These are phyloP conservation scores for Parmelia sp. DNA, from an alignment of 495 filamentous ascomycete genomes.

Conservation along the genomic window DNA sequence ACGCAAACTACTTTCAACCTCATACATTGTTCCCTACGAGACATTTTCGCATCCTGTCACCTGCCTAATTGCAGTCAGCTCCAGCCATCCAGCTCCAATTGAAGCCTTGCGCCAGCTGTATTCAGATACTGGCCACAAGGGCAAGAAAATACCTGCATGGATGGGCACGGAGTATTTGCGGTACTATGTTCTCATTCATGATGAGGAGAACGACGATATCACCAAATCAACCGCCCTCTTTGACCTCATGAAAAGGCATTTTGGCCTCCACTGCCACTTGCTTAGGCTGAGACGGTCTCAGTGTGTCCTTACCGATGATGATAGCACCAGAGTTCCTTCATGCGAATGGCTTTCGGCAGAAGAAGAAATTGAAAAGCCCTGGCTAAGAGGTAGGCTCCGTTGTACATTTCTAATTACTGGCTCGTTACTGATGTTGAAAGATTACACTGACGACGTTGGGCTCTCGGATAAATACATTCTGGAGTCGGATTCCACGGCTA, in stretches of 20 bases:
- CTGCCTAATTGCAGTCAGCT: slow-evolving; percentile 93
- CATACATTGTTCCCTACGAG: slow-evolving; percentile 73
- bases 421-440: slow-evolving; percentile 11
- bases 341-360: slow-evolving; percentile 84
- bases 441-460: slow-evolving; percentile 52
- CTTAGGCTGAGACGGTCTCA: slow-evolving; percentile 75
- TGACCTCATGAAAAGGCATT: slow-evolving; percentile 96
- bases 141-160: slow-evolving; percentile 65
- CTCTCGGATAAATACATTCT: slow-evolving; percentile 73
- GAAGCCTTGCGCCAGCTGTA: slow-evolving; percentile 81
- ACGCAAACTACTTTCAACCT: slow-evolving; percentile 70
- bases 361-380: slow-evolving; percentile 72
- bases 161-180: slow-evolving; percentile 82
- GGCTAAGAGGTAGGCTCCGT: slow-evolving; percentile 47
- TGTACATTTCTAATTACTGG: slow-evolving; percentile 20
- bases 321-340: slow-evolving; percentile 70
- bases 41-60: slow-evolving; percentile 93
- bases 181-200: slow-evolving; percentile 96
- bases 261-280: slow-evolving; percentile 91
- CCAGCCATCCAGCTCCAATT: slow-evolving; percentile 69
- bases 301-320: slow-evolving; percentile 87
- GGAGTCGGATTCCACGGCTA: slow-evolving; percentile 82
- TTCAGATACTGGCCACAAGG: slow-evolving; percentile 62
- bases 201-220: slow-evolving; percentile 91
- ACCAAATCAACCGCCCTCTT: slow-evolving; percentile 79